Base-by-base conservation (phyloP, 2,329 filamentous ascomycete genomes). In the Botrytis hyacinthi region DNA sequence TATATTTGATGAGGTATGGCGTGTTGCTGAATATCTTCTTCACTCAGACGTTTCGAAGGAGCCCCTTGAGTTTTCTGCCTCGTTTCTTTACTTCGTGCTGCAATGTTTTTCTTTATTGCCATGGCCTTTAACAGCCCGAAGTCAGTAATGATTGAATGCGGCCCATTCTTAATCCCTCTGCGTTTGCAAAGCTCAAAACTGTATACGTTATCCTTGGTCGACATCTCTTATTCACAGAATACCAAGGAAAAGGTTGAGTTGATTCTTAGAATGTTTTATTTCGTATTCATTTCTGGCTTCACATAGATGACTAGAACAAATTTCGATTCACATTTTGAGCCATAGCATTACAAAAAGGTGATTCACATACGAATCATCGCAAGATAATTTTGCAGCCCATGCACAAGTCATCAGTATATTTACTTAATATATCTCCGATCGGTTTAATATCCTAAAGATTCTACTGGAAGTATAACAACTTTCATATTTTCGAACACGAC, bases 161-260 rank as follows among this genome's bases (percentile, higher is more conserved):
- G 66, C 14, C 40, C 10, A 29, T 61, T 37, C 20, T 62, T 16
- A 14, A 74, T 42, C 22, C 65, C 32, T 44, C 71, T 61, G 26
- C 71, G n/a, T 70, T 73, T 73, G 35, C 66, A 73, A 26, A 73
- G 57, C 42, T 74, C 65, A 26, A 73, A 63, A 37, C 40, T 51
- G 29, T 51, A 51, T 54, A 14, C 46, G 18, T 71, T 57, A 32
- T 26, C 18, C 22, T 71, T 16, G 26, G 14, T 48, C n/a, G 67
- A 37, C 72, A 73, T 74, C 26, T 74, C 22, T 42, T 32, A 2
- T 63, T 37, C 16, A 42, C 18, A 51, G 5, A 14, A n/a, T 32
- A 2, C 51, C 32, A 32, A 44, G n/a, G 10, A 26, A 32, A 29
- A 48, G 8, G 14, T 22, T 26, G 40, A 32, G 14, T 20, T 32